Conservation (phyloP, 768 basidiomycete genomes). For the Boletus tylopilopsis region DNA sequence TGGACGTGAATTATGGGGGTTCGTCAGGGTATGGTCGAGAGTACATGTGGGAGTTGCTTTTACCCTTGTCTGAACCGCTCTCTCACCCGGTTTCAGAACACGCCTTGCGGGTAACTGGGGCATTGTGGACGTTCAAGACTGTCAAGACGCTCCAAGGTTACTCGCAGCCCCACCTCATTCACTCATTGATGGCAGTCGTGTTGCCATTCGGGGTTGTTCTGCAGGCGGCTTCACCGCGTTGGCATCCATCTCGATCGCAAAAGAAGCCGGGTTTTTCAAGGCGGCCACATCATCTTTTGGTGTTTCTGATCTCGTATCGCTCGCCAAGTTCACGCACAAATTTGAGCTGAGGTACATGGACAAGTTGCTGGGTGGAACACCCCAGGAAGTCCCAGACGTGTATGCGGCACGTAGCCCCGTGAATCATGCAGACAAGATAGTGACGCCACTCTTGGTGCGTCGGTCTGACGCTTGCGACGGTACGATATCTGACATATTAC, state of each 20-base stretch:
- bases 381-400: slow-evolving; percentile 49
- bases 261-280: slow-evolving; percentile 45
- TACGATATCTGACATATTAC: not conserved
- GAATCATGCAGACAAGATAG: slow-evolving; percentile 57
- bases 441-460: slow-evolving; percentile 58
- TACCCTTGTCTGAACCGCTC: not conserved
- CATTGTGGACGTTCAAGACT: slow-evolving; percentile 66
- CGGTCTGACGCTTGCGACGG: not conserved
- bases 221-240: slow-evolving; percentile 74
- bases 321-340: slow-evolving; percentile 69
- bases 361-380: slow-evolving; percentile 61
- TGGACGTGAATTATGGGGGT: slow-evolving; percentile 77
- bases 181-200: slow-evolving; percentile 60
- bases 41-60: slow-evolving; percentile 43
- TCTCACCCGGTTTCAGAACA: slow-evolving; percentile 30
- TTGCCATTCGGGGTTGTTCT: slow-evolving; percentile 68
- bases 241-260: slow-evolving; percentile 39
- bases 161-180: slow-evolving; percentile 45
- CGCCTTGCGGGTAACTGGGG: slow-evolving; percentile 69
- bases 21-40: slow-evolving; percentile 69
- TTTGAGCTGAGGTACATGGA: slow-evolving; percentile 59
- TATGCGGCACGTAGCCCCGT: slow-evolving; percentile 62
- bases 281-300: slow-evolving; percentile 68
- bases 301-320: slow-evolving; percentile 55
- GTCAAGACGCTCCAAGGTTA: slow-evolving; percentile 47